Evolutionary conservation across 768 basidiomycete species (phyloP).

Genomic region (Leccinum aurantiacum): DNA sequence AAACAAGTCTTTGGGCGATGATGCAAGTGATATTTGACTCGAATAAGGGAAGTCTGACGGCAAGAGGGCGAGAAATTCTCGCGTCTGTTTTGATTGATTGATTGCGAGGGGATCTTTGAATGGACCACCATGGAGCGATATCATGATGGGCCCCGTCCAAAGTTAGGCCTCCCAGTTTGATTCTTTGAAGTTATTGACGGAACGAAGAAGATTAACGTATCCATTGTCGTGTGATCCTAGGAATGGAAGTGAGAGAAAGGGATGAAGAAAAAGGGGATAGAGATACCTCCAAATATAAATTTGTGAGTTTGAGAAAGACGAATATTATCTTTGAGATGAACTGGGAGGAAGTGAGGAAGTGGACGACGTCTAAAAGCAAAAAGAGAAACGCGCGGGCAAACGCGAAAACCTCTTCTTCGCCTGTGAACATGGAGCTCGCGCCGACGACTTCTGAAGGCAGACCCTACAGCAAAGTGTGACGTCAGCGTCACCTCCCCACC

Average conservation of each 20-base stretch:
- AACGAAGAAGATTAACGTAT: too few species aligned
- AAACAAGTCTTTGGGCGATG: slow-evolving; percentile 46
- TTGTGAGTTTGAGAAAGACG: too few species aligned
- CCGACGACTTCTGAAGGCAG: slow-evolving; percentile 75
- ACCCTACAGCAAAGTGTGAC: slow-evolving; percentile 48
- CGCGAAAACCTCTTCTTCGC: slow-evolving; percentile 96
- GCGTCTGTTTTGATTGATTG: slow-evolving; percentile 56
- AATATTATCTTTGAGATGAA: too few species aligned
- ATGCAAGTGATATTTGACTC: slow-evolving; percentile 38
- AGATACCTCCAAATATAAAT: too few species aligned
- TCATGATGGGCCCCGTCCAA: not conserved
- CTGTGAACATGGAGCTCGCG: slow-evolving; percentile 86
- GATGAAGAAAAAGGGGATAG: too few species aligned
- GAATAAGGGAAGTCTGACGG: slow-evolving; percentile 43
- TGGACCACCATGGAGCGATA: slow-evolving; percentile 7
- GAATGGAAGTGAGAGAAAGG: too few species aligned
- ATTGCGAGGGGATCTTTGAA: slow-evolving; percentile 48
- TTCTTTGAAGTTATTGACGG: too few species aligned
- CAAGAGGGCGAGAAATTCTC: slow-evolving; percentile 43
- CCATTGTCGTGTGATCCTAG: too few species aligned
- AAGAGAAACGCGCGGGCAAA: slow-evolving; percentile 76
- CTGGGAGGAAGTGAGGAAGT: too few species aligned
- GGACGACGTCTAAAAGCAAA: too few species aligned
- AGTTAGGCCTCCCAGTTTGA: not conserved
- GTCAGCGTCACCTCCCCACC: not conserved